A percentile compares a stretch with the other conserved stretches of the same genome.
These are phyloP conservation scores for Setomelanomma holmii DNA, from an alignment of 2,329 filamentous ascomycete genomes.

Conservation along the genomic window DNA sequence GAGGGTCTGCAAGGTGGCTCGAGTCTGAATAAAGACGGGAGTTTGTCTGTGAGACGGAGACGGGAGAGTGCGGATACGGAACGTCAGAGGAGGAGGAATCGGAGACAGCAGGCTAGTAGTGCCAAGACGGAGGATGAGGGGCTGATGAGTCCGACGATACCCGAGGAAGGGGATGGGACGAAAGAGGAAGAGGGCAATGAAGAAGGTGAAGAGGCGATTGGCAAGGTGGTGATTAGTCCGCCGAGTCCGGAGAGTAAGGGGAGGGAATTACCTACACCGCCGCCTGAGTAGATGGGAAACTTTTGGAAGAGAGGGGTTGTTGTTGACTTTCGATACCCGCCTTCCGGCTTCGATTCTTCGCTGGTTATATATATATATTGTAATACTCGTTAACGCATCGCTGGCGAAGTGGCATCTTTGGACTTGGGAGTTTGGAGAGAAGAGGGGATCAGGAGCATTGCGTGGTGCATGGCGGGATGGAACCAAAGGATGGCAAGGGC, in stretches of 20 bases:
- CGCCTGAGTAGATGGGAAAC: conserved; percentile 30
- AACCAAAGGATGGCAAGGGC: too few relatives aligned
- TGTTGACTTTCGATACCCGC: too few relatives aligned
- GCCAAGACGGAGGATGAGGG: conserved; percentile 40
- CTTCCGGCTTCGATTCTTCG: too few relatives aligned
- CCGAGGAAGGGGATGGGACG: conserved; percentile 31
- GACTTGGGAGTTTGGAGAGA: too few relatives aligned
- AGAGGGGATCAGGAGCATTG: too few relatives aligned
- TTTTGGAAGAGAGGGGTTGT: too few relatives aligned
- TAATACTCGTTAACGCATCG: too few relatives aligned
- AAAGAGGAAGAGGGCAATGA: conserved; percentile 13
- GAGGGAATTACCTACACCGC: conserved; percentile 39
- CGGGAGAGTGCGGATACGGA: conserved; percentile 83
- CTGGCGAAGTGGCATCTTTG: too few relatives aligned
- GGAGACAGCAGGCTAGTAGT: conserved; percentile 49
- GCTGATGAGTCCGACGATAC: conserved; percentile 44
- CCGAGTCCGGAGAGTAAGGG: conserved; percentile 44
- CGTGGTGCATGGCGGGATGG: too few relatives aligned
- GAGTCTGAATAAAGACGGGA: conserved; percentile 57
- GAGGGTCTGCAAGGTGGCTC: conserved; percentile 77
- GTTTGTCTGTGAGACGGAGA: conserved; percentile 65
- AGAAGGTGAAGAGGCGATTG: conserved; percentile 14
- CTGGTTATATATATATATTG: too few relatives aligned
- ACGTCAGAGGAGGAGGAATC: conserved; percentile 70
- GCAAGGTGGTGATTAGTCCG: conserved; percentile 43